Evolutionary conservation across 2,329 filamentous ascomycete genomes (phyloP), one percentile per base, ranked within the genome.

Genomic region (Plectosphaerella cucumerina): DNA sequence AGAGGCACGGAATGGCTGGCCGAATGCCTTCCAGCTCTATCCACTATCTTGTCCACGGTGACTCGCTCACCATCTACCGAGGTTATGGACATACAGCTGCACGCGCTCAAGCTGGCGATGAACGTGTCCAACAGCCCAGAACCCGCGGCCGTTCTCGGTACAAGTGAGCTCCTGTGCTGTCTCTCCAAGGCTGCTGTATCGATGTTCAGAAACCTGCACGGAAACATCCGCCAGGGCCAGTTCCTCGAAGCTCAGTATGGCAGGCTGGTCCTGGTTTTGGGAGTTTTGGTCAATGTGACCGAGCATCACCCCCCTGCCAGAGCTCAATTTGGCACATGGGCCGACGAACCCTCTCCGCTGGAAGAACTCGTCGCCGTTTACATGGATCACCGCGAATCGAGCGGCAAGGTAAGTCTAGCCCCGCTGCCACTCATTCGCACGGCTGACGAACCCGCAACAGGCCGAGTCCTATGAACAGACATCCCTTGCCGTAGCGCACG

Each of bases 271-370:
- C 76, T 97, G 41, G 80, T 89, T 48, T 73, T 96, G 37, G 92
- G 90, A 1, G 82, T 90, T 20, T 81, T 93, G 68, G 96, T 96
- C 66, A 97, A 97, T 61, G 80, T 97, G 50, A 82, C 89, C 9
- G 91, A 96, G 65, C 86, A 90, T 62, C 90, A 85, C 61, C 74
- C 83, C 15, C 66, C 75, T 20, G 85, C 87, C 12, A 76, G 85
- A 49, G 65, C 70, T 17, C 65, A 64, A 6, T 53, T 71, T 3
- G 59, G 60, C 1, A 57, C 55, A 10, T 56, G 56, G 55, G 50
- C 52, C 15, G 81, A 62, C 54, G 67, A 56, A 50, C 62, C 70
- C 65, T 61, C 72, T 46, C 62, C 82, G 8, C 68, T 91, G 34
- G 77, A 84, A 46, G 69, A 69, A 47, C 74, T 95, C 34, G 74